Conservation (phyloP, 176 grass and related monocot genomes). For the Tillandsia fasciculata region DNA sequence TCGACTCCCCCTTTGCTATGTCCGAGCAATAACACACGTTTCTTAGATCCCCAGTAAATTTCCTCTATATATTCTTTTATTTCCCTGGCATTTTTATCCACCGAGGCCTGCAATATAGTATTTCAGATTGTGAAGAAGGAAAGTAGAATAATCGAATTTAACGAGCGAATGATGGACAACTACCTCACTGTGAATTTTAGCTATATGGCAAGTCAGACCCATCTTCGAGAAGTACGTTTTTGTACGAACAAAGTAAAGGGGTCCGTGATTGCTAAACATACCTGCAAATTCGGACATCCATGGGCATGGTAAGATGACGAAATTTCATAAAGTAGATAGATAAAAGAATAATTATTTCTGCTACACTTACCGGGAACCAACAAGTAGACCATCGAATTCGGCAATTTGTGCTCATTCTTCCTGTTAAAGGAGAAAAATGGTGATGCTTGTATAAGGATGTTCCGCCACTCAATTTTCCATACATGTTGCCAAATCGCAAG, state of each 20-base stretch:
- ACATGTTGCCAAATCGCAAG: neutral
- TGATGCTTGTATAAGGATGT: neutral
- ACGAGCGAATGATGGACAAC: conserved; percentile 9
- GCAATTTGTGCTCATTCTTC: conserved; percentile 79
- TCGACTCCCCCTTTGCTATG: conserved; percentile 97
- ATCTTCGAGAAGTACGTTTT: conserved; percentile 89
- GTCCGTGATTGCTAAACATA: conserved; percentile 88
- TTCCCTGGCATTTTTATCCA: conserved; percentile 68
- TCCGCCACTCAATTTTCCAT: neutral
- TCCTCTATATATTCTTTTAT: conserved; percentile 95
- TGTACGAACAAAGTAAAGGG: conserved; percentile 89
- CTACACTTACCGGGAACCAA: conserved; percentile 59
- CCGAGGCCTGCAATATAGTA: conserved; percentile 46
- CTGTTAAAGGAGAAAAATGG: conserved; percentile 24
- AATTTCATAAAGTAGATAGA: too few relatives aligned
- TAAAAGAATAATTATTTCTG: neutral
- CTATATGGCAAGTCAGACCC: conserved; percentile 82
- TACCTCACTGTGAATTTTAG: conserved; percentile 96
- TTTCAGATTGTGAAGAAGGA: conserved; percentile 1
- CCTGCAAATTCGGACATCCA: conserved; percentile 27
- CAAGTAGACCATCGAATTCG: conserved; percentile 82
- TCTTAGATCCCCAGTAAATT: conserved; percentile 78
- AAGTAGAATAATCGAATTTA: conserved; percentile 1
- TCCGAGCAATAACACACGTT: conserved; percentile 72
- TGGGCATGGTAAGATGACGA: too few relatives aligned